Evolutionary conservation across 805 yeast species (phyloP), one percentile per base, ranked within the genome.

Genomic region (Metschnikowia lunata): DNA sequence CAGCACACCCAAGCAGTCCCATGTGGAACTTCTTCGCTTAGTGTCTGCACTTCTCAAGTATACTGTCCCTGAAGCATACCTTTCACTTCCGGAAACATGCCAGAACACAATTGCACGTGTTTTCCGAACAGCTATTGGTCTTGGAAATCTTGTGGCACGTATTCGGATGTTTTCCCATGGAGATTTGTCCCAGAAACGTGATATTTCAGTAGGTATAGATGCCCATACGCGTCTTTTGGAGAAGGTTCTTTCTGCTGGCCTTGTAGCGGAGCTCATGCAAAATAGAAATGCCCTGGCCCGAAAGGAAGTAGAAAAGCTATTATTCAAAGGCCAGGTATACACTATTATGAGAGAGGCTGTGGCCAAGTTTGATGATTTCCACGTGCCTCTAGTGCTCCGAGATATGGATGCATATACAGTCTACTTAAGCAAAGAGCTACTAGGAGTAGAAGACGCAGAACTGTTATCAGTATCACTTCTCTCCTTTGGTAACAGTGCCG

Each of bases 281-380:
- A 13, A 43, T 18, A 11, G 43, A 1, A 31, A 37, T 5, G 39
- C 43, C 2, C 26, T 56, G 7, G 59, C 58, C 29, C 30, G 47
- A 8, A 60, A 59, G 36, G 74, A 70, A 44, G 46, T 66, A n/a
- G 73, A 68, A 38, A 64, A 64, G 39, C 50, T 70, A 6, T n/a
- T 71, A 8, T 70, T 63, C 48, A 66, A 58, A 36, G 74, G 74
- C 0, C 58, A 52, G 37, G 40, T 52, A 9, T 63, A 56, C 36
- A 43, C 66, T 1, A 40, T 61, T 11, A 47, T 60, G 12, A 58
- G 56, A 30, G 72, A 68, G 43, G 49, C 54, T 6, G 47, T 42
- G 15, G 32, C 56, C 27, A 49, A 45, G 4, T 40, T 39, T 26
- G 38, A 41, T 9, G 30, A 43, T 28, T 37, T 40, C 14, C 40